phyloP scores from a whole-genome alignment of 2,329 filamentous ascomycete species.

The Fusarium pseudonygamai region DNA sequence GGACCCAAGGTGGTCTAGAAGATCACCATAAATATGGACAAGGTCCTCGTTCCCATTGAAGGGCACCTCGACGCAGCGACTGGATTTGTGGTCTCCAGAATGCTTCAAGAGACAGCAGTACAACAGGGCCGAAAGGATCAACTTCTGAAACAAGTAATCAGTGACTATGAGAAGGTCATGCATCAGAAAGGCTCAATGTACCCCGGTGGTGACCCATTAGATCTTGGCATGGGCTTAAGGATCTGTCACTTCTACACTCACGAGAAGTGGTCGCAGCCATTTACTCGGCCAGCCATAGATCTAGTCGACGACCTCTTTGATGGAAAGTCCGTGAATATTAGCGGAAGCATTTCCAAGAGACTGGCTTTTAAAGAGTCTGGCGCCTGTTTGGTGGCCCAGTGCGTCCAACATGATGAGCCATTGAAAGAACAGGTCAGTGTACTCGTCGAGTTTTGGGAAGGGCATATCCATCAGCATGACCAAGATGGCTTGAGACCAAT shows the following conservation, averaged over 20 bases:
- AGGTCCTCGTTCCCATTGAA: conserved; percentile 58
- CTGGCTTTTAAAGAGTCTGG: conserved; percentile 66
- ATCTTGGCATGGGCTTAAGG: conserved; percentile 69
- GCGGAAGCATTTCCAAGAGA: conserved; percentile 42
- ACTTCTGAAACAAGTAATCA: conserved; percentile 58
- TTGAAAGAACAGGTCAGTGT: conserved; percentile 39
- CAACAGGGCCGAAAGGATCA: conserved; percentile 41
- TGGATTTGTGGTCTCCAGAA: conserved; percentile 60
- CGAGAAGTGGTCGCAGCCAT: conserved; percentile 58
- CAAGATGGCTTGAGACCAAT: conserved; percentile 60
- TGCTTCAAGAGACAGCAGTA: conserved; percentile 56
- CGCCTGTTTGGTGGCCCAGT: conserved; percentile 59
- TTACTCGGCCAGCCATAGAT: conserved; percentile 46
- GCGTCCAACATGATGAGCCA: conserved; percentile 48
- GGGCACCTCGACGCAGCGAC: conserved; percentile 66
- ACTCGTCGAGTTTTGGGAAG: conserved; percentile 49
- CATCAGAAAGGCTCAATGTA: conserved; percentile 53
- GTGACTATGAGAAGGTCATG: conserved; percentile 61
- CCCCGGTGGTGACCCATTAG: conserved; percentile 60
- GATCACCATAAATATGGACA: conserved; percentile 58
- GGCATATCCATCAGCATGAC: conserved; percentile 45
- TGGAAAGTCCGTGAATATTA: conserved; percentile 31
- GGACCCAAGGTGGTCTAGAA: conserved; percentile 63
- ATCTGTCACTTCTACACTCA: conserved; percentile 60
- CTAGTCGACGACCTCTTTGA: conserved; percentile 40